Percentiles rank a stretch among this genome's conserved stretches.
These are phyloP conservation scores for Oldenlandia corymbosa DNA, from an alignment of 257 asterid species.

Conservation along the genomic window DNA sequence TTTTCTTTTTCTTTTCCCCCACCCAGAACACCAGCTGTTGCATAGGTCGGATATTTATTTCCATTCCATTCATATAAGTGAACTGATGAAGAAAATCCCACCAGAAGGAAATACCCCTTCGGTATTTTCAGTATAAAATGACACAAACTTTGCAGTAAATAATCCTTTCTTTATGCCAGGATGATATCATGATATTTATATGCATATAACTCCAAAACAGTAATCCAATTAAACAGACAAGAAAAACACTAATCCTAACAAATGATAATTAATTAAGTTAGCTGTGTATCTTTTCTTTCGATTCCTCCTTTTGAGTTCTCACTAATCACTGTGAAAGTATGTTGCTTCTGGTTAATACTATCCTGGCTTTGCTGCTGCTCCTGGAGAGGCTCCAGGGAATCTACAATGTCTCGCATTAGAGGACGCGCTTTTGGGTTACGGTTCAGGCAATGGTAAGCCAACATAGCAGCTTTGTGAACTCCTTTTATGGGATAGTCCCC, in stretches of 20 bases:
- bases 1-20: too few species aligned
- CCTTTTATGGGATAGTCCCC: slow-evolving; percentile 78
- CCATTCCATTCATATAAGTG: background rate
- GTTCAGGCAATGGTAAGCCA: slow-evolving; percentile 81
- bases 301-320: slow-evolving; percentile 26
- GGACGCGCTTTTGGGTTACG: slow-evolving; percentile 89
- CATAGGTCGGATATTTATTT: too few species aligned
- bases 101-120: background rate
- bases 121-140: background rate
- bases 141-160: background rate
- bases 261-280: slow-evolving; percentile 6
- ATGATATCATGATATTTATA: background rate
- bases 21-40: too few species aligned
- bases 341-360: slow-evolving; percentile 25
- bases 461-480: slow-evolving; percentile 77
- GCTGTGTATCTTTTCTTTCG: slow-evolving; percentile 19
- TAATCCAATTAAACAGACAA: background rate
- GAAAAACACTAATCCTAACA: background rate
- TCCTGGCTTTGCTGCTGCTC: slow-evolving; percentile 24
- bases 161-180: background rate
- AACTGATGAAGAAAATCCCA: background rate
- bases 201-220: background rate
- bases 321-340: slow-evolving; percentile 40
- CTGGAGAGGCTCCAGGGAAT: slow-evolving; percentile 84
- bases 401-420: slow-evolving; percentile 83